Evolutionary conservation across 2,329 filamentous ascomycete genomes (phyloP).

Genomic region (Beauveria scarabaeidicola): DNA sequence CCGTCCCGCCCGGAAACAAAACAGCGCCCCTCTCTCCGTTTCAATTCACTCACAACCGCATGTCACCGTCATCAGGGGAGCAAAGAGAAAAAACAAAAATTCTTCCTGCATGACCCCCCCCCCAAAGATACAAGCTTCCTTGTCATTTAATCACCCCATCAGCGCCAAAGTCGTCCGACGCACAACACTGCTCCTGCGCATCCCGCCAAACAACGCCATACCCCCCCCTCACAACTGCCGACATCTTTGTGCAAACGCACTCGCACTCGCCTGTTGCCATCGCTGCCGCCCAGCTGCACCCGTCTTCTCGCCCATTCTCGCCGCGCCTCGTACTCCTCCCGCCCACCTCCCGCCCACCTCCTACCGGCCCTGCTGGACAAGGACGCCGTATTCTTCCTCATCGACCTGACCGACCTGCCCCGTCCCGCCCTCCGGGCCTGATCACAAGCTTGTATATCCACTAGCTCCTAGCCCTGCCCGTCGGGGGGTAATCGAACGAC

Average conservation of each 20-base stretch:
- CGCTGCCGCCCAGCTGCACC: background rate
- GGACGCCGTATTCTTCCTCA: background rate
- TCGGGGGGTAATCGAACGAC: background rate
- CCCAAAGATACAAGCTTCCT: background rate
- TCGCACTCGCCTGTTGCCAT: background rate
- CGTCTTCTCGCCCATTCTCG: background rate
- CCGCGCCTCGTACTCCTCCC: background rate
- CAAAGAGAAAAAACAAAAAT: background rate
- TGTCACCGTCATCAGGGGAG: conserved; percentile 1
- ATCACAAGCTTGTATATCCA: background rate
- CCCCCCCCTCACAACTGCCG: background rate
- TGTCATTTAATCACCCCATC: conserved; percentile 1
- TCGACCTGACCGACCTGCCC: background rate
- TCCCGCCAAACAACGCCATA: background rate
- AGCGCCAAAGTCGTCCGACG: conserved; percentile 2
- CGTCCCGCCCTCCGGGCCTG: background rate
- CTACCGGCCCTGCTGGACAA: background rate
- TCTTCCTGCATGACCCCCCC: background rate
- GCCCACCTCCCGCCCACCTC: too few relatives aligned
- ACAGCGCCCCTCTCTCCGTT: background rate
- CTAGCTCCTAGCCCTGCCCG: background rate
- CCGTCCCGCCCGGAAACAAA: conserved; percentile 6
- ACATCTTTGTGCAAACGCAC: background rate
- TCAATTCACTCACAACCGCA: conserved; percentile 3
- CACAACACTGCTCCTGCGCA: background rate